Evolutionary conservation across 1,284 basidiomycete genomes (phyloP), one percentile per base, ranked within the genome.

Genomic region (Phaffia rhodozyma): DNA sequence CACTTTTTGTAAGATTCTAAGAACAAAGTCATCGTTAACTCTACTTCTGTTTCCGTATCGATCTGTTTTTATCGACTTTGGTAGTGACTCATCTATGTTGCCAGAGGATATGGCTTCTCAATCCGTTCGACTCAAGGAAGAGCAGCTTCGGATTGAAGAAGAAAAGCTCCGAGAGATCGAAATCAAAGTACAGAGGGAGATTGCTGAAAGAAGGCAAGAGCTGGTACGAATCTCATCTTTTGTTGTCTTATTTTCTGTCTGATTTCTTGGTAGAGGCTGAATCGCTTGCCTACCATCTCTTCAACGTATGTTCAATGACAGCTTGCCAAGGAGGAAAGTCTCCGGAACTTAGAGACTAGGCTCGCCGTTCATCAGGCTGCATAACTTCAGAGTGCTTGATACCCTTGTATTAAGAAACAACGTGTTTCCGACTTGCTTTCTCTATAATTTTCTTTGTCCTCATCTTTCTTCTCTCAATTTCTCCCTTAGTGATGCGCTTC

Each of bases 111-210:
- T 98, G 70, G 94, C 94, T 21, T 93, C 87, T 68, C 96, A 97
- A 79, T 91, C 88, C 62, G 92, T 97, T 59, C 87, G 92, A 66
- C 85, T 97, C 78, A 97, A 97, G 81, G 94, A 98, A 79, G 94
- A 98, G 76, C 96, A 97, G 76, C 85, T 99, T 67, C 87, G 93
- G 71, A 82, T 90, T 67, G 96, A 99, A 77, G 92, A 96, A 79
- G 92, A 96, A 80, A 94, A 94, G 86, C 81, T 99, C 68, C 90
- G 94, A 71, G 96, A 98, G 79, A 92, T 97, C 75, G 96, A 99
- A 75, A 83, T 97, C 76, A 92, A 92, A 75, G 93, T 97, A 48
- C 94, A 97, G 77, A 85, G 96, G 66, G 96, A 99, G 81, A 94
- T 99, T 78, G 91, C 91, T 77, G 90, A 97, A 81, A 97, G 97